Base-by-base conservation (phyloP, 352 stramenopile species). In the Globisporangium sylvaticum region DNA sequence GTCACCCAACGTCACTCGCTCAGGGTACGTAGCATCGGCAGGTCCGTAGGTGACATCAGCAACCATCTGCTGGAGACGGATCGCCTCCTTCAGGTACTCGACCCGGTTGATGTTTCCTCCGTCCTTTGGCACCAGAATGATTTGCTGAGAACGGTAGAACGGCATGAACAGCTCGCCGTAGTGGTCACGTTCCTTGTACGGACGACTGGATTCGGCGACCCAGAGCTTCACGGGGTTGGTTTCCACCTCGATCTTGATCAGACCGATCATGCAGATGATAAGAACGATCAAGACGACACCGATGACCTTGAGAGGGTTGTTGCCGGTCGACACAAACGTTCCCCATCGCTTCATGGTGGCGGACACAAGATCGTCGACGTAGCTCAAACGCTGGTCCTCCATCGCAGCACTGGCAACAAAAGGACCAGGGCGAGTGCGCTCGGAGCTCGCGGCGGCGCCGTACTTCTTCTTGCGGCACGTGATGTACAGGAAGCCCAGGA, bases 71-170 rank as follows among this genome's bases (percentile, higher is more conserved):
- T 89, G 81, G 12, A 89, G 58, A 22, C 73, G 75, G 27, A 89
- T 82, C 0, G 81, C 69, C 58, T 87, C 81, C 22, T 80, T 84
- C 29, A 89, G 55, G 34, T 87, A 80, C 15, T 73, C 70, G 4
- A 70, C 77, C 27, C 81, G 79, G 58, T 75, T 80, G 50, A 89
- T 84, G 62, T 65, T 75, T 2, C 81, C 81, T 27, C 81, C 83
- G 25, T 89, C 81, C 66, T 89, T 90, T 1, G 78, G 78, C 27
- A 84, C 83, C 56, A 91, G 37, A 55, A 91, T 87, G 31, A 89
- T 52, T 58, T 91, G 81, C 58, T 87, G 77, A n/a, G 83, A 77
- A 18, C 83, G 80, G 71, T 90, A 91, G 69, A 91, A 91, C 3
- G 83, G 83, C 62, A 80, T 83, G 58, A 91, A 91, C 9, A 89